Evolutionary conservation across 805 yeast genomes (phyloP).

Genomic region (Kluyveromyces siamensis): DNA sequence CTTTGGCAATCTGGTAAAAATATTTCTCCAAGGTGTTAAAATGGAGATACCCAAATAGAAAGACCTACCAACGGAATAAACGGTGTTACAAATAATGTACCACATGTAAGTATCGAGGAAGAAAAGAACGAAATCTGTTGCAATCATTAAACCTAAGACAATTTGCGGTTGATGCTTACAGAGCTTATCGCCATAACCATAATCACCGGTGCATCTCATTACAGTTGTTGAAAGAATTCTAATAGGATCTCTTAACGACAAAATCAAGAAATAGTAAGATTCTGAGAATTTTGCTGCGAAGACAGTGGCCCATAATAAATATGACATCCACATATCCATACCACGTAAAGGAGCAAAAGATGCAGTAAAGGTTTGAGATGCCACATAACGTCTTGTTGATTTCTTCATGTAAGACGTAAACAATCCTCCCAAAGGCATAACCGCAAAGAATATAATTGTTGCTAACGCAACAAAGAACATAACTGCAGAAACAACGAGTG

Average conservation of each 20-base stretch:
- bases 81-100: slow-evolving; percentile 93
- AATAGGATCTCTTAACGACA: slow-evolving; percentile 90
- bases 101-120: slow-evolving; percentile 98
- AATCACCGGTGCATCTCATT: slow-evolving; percentile 95
- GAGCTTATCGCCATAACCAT: slow-evolving; percentile 65
- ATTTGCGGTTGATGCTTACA: slow-evolving; percentile 85
- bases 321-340: slow-evolving; percentile 93
- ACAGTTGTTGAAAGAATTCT: slow-evolving; percentile 74
- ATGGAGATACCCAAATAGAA: slow-evolving; percentile 98
- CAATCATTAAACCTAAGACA: slow-evolving; percentile 84
- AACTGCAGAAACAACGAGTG: slow-evolving; percentile 72
- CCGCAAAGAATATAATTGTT: slow-evolving; percentile 75
- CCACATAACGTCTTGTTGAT: slow-evolving; percentile 77
- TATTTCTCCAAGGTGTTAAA: slow-evolving; percentile 99
- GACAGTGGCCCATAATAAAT: slow-evolving; percentile 80
- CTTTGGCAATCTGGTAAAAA: slow-evolving; percentile 95
- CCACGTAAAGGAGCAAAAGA: slow-evolving; percentile 74
- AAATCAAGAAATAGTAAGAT: slow-evolving; percentile 85
- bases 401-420: slow-evolving; percentile 89
- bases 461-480: slow-evolving; percentile 82
- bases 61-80: slow-evolving; percentile 94
- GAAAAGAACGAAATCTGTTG: slow-evolving; percentile 89
- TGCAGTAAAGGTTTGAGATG: slow-evolving; percentile 95
- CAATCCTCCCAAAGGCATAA: slow-evolving; percentile 95
- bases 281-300: slow-evolving; percentile 84